Conservation (phyloP, 345 rosid species). For the Hevea brasiliensis region DNA sequence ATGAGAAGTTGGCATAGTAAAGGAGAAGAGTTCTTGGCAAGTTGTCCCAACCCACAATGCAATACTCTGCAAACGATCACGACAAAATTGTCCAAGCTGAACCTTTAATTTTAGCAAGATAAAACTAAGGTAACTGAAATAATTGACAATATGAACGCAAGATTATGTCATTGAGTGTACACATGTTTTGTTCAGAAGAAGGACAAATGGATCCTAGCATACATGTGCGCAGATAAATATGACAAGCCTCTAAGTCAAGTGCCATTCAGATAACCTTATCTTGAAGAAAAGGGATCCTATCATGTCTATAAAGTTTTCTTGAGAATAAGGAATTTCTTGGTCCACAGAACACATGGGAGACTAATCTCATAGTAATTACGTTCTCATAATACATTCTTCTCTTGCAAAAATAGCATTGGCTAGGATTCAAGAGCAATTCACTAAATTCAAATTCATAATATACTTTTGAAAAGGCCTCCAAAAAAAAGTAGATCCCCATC, state of each 20-base stretch:
- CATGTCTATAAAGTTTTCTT: neutral
- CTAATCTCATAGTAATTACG: neutral
- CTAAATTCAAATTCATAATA: too few species aligned
- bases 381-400: too few species aligned
- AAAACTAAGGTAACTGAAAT: too few species aligned
- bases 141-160: too few species aligned
- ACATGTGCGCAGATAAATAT: too few species aligned
- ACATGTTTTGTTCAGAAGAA: neutral
- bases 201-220: too few species aligned
- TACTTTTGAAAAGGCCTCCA: too few species aligned
- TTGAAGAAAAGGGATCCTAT: neutral
- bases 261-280: neutral
- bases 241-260: neutral
- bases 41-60: constrained; percentile 84
- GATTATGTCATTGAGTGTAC: too few species aligned
- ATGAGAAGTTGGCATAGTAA: constrained; percentile 83
- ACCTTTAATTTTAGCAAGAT: constrained; percentile 38
- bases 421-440: too few species aligned
- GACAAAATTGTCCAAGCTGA: constrained; percentile 93
- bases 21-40: constrained; percentile 85
- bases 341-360: neutral
- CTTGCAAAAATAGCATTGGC: too few species aligned
- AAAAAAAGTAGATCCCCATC: too few species aligned
- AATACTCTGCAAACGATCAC: constrained; percentile 77
- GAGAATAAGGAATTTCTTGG: neutral